A percentile compares a stretch with the other conserved stretches of the same genome.
These are phyloP conservation scores for Knoxia roxburghii DNA, from an alignment of 257 asterid species.

Conservation along the genomic window DNA sequence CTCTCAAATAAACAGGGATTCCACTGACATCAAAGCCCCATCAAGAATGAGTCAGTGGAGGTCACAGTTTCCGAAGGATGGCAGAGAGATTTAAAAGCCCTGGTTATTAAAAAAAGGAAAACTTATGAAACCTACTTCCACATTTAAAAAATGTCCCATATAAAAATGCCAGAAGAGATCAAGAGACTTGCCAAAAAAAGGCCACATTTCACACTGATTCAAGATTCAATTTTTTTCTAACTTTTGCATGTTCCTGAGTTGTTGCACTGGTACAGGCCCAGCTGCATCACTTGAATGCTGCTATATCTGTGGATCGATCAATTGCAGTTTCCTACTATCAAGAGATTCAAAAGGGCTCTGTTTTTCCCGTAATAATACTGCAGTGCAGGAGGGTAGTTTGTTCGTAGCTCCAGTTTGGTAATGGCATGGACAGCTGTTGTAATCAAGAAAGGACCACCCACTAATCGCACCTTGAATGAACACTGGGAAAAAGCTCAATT, in stretches of 20 bases:
- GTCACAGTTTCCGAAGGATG: not conserved
- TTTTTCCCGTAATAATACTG: not conserved
- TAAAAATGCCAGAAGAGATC: not conserved
- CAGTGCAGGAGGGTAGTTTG: not conserved
- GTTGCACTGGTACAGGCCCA: conserved; percentile 1
- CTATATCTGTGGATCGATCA: too few species aligned
- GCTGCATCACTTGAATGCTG: too few species aligned
- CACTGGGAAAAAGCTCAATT: not conserved
- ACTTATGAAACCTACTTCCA: not conserved
- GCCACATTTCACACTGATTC: too few species aligned
- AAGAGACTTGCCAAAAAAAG: too few species aligned
- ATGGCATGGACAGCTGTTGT: conserved; percentile 4
- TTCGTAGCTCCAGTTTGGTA: not conserved
- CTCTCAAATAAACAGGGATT: too few species aligned
- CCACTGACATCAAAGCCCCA: too few species aligned
- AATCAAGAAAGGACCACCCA: conserved; percentile 3
- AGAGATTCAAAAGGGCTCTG: conserved; percentile 2
- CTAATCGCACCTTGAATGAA: conserved; percentile 5
- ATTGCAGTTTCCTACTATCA: too few species aligned
- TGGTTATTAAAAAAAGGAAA: not conserved
- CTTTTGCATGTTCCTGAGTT: not conserved
- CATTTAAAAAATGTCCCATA: not conserved
- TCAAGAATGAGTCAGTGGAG: too few species aligned
- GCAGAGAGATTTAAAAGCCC: not conserved
- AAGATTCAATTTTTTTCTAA: not conserved